Evolutionary conservation across 495 filamentous ascomycete genomes (phyloP).

Genomic region (Podospora tetraspora): DNA sequence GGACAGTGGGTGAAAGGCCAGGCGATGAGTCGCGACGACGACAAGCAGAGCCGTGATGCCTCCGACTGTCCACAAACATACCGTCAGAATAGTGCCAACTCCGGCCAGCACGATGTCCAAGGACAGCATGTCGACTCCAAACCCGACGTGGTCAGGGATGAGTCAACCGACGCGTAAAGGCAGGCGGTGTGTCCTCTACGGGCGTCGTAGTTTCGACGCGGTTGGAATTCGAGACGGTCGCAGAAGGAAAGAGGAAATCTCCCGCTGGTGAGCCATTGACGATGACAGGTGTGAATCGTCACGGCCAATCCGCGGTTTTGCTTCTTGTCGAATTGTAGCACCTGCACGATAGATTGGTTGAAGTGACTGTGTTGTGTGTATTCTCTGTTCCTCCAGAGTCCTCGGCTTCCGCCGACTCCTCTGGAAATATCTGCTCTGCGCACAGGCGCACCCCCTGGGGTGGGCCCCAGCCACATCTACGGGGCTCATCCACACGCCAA

Average conservation of each 20-base stretch:
- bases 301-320: not conserved
- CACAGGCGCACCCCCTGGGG: too few species aligned
- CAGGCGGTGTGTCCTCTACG: not conserved
- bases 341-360: too few species aligned
- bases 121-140: not conserved
- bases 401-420: too few species aligned
- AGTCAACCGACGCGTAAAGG: too few species aligned
- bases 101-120: not conserved
- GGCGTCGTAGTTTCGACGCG: not conserved
- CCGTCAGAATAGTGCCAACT: not conserved
- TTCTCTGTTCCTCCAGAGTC: too few species aligned
- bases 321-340: too few species aligned
- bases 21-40: slow-evolving; percentile 18
- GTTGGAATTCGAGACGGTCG: not conserved
- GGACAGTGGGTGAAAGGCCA: slow-evolving; percentile 32
- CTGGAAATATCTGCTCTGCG: too few species aligned
- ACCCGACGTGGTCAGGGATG: not conserved
- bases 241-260: not conserved
- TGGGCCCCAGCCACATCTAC: too few species aligned
- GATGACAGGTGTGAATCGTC: not conserved
- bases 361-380: too few species aligned
- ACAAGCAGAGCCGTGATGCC: not conserved
- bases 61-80: not conserved
- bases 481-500: too few species aligned
- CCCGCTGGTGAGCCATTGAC: not conserved